Conservation (phyloP, 805 yeast genomes). For the Scheffersomyces ergatensis region DNA sequence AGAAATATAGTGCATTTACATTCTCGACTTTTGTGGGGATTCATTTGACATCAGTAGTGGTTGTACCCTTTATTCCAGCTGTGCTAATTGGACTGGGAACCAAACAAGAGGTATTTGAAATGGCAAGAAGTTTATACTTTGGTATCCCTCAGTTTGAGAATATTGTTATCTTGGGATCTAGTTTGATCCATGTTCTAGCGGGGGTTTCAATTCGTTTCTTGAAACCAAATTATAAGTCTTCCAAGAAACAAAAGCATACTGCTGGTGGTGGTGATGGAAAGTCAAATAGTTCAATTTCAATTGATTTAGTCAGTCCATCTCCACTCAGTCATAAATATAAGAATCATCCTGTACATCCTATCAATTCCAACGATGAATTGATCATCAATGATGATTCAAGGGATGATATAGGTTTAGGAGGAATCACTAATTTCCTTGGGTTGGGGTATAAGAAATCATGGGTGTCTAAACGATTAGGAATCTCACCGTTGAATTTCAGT, state of each 20-base stretch:
- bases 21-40: conserved; percentile 56
- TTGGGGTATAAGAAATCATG: conserved; percentile 50
- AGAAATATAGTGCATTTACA: conserved; percentile 60
- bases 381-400: conserved; percentile 30
- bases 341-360: not conserved
- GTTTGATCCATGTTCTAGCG: conserved; percentile 47
- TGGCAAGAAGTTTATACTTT: conserved; percentile 63
- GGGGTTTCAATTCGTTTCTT: conserved; percentile 49
- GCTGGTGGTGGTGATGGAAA: too few relatives aligned
- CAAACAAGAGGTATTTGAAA: conserved; percentile 54
- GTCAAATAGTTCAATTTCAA: too few relatives aligned
- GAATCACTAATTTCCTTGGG: conserved; percentile 54
- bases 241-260: too few relatives aligned
- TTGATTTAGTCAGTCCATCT: too few relatives aligned
- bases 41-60: conserved; percentile 53
- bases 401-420: conserved; percentile 59
- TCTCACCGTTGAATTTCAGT: conserved; percentile 55
- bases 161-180: conserved; percentile 45
- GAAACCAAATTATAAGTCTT: conserved; percentile 10
- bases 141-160: conserved; percentile 46
- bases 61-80: conserved; percentile 52
- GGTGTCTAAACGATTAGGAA: conserved; percentile 37
- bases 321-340: not conserved
- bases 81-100: conserved; percentile 15
- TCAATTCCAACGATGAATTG: conserved; percentile 5